These are phyloP conservation scores for Paraphoma chrysanthemicola DNA, from an alignment of 2,329 filamentous ascomycete species.

Conservation along the genomic window DNA sequence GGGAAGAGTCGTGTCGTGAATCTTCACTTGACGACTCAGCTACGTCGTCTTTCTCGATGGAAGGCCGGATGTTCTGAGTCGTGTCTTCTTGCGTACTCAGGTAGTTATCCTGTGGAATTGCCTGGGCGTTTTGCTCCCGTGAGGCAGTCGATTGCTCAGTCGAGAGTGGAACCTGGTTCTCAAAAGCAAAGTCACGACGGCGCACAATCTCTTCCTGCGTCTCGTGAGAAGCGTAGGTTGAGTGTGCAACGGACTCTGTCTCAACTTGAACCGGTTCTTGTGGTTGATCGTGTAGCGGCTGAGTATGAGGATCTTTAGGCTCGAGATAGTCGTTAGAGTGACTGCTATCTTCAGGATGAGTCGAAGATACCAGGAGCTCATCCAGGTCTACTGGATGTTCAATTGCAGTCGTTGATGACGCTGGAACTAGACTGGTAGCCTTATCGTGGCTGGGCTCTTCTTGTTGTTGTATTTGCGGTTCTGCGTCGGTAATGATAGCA, in stretches of 20 bases:
- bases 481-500: background rate
- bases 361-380: background rate
- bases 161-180: conserved; percentile 2
- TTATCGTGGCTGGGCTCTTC: background rate
- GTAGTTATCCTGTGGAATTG: conserved; percentile 18
- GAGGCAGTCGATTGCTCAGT: conserved; percentile 6
- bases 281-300: background rate
- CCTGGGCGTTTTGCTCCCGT: conserved; percentile 35
- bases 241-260: background rate
- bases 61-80: conserved; percentile 19
- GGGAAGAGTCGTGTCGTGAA: conserved; percentile 43
- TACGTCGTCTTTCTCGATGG: conserved; percentile 16
- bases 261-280: background rate
- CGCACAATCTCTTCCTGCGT: background rate
- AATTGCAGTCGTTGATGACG: conserved; percentile 3
- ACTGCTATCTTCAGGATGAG: background rate
- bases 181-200: background rate
- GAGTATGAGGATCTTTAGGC: background rate
- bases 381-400: background rate
- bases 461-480: background rate
- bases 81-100: conserved; percentile 26
- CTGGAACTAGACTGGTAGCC: background rate
- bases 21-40: conserved; percentile 8
- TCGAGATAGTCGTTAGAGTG: background rate
- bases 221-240: background rate